Conservation (phyloP, 202 grass and related monocot genomes). For the Bolboschoenoplectus hybrid region DNA sequence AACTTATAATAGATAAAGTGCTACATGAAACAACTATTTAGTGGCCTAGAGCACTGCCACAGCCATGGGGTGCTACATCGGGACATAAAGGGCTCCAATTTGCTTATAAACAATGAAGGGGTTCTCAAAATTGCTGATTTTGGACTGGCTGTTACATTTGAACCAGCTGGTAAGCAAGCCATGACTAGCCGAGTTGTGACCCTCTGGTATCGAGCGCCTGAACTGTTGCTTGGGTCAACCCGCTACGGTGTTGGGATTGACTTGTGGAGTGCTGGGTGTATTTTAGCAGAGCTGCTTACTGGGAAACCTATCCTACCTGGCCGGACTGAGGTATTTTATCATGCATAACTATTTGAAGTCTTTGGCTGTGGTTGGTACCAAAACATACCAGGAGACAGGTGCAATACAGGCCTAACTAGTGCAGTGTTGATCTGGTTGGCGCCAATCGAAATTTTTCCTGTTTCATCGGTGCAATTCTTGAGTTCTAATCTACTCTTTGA, state of each 20-base stretch:
- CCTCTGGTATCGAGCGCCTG: constrained; percentile 46
- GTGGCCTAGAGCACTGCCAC: constrained; percentile 43
- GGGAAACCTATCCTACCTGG: constrained; percentile 44
- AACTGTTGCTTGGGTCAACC: constrained; percentile 44
- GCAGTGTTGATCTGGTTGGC: constrained; percentile 4
- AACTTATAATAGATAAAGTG: constrained; percentile 44
- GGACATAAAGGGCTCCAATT: constrained; percentile 45
- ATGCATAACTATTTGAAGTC: constrained; percentile 12
- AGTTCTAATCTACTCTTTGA: background rate
- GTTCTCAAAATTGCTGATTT: constrained; percentile 48
- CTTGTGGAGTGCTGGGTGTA: constrained; percentile 51
- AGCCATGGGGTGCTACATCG: constrained; percentile 39
- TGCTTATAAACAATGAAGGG: constrained; percentile 46
- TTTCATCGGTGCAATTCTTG: background rate
- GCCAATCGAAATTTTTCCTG: background rate
- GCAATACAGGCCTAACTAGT: background rate
- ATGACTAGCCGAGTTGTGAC: constrained; percentile 49
- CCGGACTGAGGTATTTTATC: constrained; percentile 40
- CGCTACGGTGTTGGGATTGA: constrained; percentile 38
- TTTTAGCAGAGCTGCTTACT: constrained; percentile 41
- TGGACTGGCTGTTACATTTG: constrained; percentile 39
- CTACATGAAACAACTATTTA: constrained; percentile 49
- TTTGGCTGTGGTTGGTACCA: background rate
- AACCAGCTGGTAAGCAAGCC: constrained; percentile 31
- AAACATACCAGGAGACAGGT: background rate